Evolutionary conservation across 2,329 filamentous ascomycete genomes (phyloP), one percentile per base, ranked within the genome.

Genomic region (Xylariaceae sp.): DNA sequence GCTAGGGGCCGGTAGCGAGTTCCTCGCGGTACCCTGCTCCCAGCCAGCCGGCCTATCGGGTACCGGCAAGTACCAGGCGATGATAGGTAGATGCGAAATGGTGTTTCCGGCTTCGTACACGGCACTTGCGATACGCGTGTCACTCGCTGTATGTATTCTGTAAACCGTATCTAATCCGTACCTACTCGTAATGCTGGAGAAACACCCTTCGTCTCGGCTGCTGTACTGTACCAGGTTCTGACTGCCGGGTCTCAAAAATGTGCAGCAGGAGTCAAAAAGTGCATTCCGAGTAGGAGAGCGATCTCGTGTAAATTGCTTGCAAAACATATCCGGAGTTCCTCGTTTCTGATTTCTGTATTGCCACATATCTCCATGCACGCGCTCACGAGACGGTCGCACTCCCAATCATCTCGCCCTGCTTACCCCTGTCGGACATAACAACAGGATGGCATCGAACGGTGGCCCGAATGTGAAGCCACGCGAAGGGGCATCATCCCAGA

Each of bases 361-460:
- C 15, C 45, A 51, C 11, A 5, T 51, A 3, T 52, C 35, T 42
- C n/a, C 51, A 42, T 17, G 13, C 51, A 37, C 51, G 11, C 35
- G 51, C 51, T 45, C 23, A 47, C 44, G 17, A 55, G 48, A 23
- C 15, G 13, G 49, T 13, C 42, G 48, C 54, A 18, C 51, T 54
- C 48, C 11, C 47, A 17, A 44, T 37, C 18, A 18, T 13, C 48
- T 47, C 8, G 13, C 34, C 39, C 42, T 8, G 13, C 30, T 35
- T 2, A 30, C 30, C 30, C n/a, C 17, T 44, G 23, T 48, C 39
- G 42, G 39, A 55, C 11, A 35, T n/a, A 47, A 57, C 4, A 11
- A 34, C 23, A 51, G 10, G 39, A 65, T 66, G 65, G 55, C 62
- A 47, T 51, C 61, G 11, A 65, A 65, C 53, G 53, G 34, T 17